These are phyloP conservation scores for Crotalaria pallida DNA, from an alignment of 306 rosid species.

Conservation along the genomic window DNA sequence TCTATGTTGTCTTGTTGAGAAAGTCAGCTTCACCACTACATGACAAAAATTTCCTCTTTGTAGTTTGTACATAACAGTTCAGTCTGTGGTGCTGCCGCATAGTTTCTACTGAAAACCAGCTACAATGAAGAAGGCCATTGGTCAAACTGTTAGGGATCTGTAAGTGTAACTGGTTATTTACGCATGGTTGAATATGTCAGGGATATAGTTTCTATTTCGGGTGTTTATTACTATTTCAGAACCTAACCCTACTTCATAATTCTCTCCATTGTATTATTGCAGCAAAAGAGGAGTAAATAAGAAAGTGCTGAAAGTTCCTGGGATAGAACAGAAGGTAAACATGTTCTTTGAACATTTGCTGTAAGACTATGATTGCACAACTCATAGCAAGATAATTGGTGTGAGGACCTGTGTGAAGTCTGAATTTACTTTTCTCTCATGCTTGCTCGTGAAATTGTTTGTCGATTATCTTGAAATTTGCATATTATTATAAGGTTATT, in stretches of 20 bases:
- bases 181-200: not conserved
- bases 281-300: slow-evolving; percentile 94
- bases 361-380: slow-evolving; percentile 7
- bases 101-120: slow-evolving; percentile 9
- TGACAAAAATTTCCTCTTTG: not conserved
- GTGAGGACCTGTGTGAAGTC: not conserved
- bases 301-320: slow-evolving; percentile 86
- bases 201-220: not conserved
- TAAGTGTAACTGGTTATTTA: slow-evolving; percentile 38
- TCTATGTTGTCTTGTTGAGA: not conserved
- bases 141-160: slow-evolving; percentile 90
- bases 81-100: slow-evolving; percentile 14
- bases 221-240: not conserved
- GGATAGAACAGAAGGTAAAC: slow-evolving; percentile 84
- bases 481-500: not conserved
- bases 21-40: not conserved
- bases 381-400: not conserved
- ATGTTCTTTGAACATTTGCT: slow-evolving; percentile 4
- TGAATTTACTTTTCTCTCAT: not conserved
- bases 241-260: not conserved
- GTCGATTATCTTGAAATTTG: not conserved
- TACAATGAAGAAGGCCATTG: slow-evolving; percentile 81
- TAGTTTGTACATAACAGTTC: not conserved
- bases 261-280: slow-evolving; percentile 30
- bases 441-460: not conserved